phyloP scores from a whole-genome alignment of 495 filamentous ascomycete species.

The Hyaloscypha finlandica region DNA sequence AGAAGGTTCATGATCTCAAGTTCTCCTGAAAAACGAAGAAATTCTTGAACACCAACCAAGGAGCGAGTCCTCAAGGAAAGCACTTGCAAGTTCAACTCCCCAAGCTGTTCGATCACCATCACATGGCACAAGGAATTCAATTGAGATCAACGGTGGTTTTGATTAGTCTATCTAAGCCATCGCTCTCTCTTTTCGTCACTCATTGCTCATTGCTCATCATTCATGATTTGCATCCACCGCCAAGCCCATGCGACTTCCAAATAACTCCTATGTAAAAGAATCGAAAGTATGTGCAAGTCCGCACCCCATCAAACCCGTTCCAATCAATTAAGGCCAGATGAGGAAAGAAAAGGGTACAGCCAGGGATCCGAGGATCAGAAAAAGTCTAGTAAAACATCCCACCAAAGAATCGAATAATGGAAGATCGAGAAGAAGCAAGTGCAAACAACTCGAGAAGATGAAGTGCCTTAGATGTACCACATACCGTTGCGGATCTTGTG shows the following conservation, averaged over 20 bases:
- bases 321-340: not conserved
- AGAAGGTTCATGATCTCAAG: no score
- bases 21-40: no score
- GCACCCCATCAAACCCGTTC: not conserved
- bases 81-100: no score
- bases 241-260: constrained; percentile 23
- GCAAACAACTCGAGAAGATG: constrained; percentile 15
- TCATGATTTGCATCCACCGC: constrained; percentile 11
- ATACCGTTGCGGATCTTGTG: constrained; percentile 40
- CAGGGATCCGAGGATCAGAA: constrained; percentile 21
- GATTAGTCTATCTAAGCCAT: not conserved
- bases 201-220: not conserved
- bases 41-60: no score
- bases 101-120: not conserved
- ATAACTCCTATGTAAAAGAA: constrained; percentile 12
- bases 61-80: no score
- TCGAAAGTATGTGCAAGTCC: constrained; percentile 10
- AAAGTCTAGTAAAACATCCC: constrained; percentile 11
- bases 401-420: constrained; percentile 16
- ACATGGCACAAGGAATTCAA: not conserved
- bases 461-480: constrained; percentile 44
- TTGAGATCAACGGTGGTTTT: not conserved
- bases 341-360: not conserved
- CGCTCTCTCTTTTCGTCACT: not conserved
- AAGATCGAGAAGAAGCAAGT: constrained; percentile 17